Percentiles rank a stretch among this genome's conserved stretches.
Conservation (phyloP, 495 filamentous ascomycete species). For the Penicillium lividum region DNA sequence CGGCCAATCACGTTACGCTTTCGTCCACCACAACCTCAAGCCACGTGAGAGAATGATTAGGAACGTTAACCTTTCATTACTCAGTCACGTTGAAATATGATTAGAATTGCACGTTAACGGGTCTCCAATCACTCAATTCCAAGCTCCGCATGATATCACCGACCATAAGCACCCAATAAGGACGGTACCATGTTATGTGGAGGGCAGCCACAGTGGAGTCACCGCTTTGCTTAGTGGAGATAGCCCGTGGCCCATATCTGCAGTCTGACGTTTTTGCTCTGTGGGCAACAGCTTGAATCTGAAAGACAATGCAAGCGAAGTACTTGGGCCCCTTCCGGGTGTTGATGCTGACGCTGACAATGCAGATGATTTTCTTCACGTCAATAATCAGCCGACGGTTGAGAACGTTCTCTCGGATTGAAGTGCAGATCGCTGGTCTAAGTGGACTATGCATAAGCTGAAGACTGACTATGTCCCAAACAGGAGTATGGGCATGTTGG, state of each 20-base stretch:
- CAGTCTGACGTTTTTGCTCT: slow-evolving; percentile 8
- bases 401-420: neutral
- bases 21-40: neutral
- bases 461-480: neutral
- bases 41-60: neutral
- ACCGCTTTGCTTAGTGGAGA: slow-evolving; percentile 15
- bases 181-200: slow-evolving; percentile 1
- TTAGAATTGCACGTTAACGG: neutral
- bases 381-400: neutral
- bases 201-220: slow-evolving; percentile 25
- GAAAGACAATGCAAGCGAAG: slow-evolving; percentile 1
- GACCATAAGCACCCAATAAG: neutral
- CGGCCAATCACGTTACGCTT: neutral
- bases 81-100: slow-evolving; percentile 4
- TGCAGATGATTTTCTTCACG: slow-evolving; percentile 22
- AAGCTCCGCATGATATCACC: slow-evolving; percentile 1
- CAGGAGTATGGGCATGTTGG: neutral
- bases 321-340: neutral
- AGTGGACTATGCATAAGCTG: neutral
- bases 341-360: neutral
- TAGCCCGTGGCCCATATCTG: neutral
- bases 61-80: neutral
- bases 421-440: neutral
- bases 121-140: neutral
- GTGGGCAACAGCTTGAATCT: neutral